Evolutionary conservation across 2,329 filamentous ascomycete species (phyloP).

Genomic region (Fusarium longipes): DNA sequence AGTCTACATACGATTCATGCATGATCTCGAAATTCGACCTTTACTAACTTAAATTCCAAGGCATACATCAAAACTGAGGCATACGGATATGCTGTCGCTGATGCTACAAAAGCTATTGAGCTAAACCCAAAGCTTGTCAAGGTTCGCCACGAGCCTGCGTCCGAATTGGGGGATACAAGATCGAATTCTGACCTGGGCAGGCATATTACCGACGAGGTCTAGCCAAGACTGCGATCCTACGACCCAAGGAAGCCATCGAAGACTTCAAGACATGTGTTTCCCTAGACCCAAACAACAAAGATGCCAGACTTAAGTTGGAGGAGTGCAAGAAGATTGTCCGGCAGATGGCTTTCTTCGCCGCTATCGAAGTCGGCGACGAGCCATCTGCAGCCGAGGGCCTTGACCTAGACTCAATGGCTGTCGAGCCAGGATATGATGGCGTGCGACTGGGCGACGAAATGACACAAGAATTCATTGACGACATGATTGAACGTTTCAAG

Average conservation of each 20-base stretch:
- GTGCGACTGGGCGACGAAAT: conserved; percentile 81
- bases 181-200: conserved; percentile 56
- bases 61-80: conserved; percentile 95
- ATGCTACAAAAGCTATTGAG: conserved; percentile 91
- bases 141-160: conserved; percentile 60
- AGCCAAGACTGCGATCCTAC: conserved; percentile 89
- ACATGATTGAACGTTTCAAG: conserved; percentile 98
- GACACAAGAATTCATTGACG: conserved; percentile 96
- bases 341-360: conserved; percentile 90
- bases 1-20: conserved; percentile 10
- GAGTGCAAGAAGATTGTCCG: conserved; percentile 97
- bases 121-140: conserved; percentile 90
- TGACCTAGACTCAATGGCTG: conserved; percentile 84
- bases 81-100: conserved; percentile 90
- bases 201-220: conserved; percentile 95
- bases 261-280: conserved; percentile 93
- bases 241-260: conserved; percentile 85
- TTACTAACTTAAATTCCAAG: conserved; percentile 56
- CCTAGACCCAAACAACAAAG: conserved; percentile 87
- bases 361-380: conserved; percentile 92
- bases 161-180: conserved; percentile 5
- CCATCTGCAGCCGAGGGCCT: conserved; percentile 92
- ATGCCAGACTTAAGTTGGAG: conserved; percentile 88
- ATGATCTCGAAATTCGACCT: conserved; percentile 45
- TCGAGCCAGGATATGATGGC: conserved; percentile 89